Conservation (phyloP, 306 rosid genomes). For the Lupinus albus region DNA sequence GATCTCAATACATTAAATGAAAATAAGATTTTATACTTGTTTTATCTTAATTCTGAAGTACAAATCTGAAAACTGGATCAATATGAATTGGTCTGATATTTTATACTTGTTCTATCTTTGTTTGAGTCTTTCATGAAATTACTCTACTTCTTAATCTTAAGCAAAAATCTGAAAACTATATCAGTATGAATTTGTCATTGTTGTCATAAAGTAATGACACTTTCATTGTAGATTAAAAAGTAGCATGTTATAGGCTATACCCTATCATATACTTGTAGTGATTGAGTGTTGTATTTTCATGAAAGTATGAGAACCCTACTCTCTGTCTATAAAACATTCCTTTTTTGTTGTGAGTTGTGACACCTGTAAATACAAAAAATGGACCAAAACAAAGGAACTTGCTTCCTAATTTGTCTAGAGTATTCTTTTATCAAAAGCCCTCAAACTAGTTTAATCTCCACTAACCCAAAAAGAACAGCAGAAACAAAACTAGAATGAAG, state of each 20-base stretch:
- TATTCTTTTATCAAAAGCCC: constrained; percentile 9
- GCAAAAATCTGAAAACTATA: neutral
- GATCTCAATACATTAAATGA: constrained; percentile 9
- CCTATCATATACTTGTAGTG: neutral
- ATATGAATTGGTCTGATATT: neutral
- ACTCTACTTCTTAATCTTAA: neutral
- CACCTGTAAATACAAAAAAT: constrained; percentile 13
- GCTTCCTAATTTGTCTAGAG: constrained; percentile 1
- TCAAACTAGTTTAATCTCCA: neutral
- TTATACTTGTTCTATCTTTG: neutral
- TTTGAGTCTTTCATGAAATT: neutral
- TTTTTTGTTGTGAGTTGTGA: neutral
- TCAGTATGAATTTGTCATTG: neutral
- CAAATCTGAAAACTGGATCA: neutral
- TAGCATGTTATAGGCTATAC: neutral
- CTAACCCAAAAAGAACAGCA: neutral
- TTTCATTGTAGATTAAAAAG: constrained; percentile 13
- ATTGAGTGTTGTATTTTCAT: constrained; percentile 30
- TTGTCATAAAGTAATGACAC: constrained; percentile 1
- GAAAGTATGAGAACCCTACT: neutral
- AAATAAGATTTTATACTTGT: neutral
- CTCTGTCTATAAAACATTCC: constrained; percentile 5
- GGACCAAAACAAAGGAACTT: neutral
- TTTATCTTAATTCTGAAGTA: neutral
- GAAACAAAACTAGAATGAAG: constrained; percentile 14